Percentiles rank a stretch among this genome's conserved stretches.
Evolutionary conservation across 164 flowering plant species (phyloP).

Genomic region (Litsea cubeba): DNA sequence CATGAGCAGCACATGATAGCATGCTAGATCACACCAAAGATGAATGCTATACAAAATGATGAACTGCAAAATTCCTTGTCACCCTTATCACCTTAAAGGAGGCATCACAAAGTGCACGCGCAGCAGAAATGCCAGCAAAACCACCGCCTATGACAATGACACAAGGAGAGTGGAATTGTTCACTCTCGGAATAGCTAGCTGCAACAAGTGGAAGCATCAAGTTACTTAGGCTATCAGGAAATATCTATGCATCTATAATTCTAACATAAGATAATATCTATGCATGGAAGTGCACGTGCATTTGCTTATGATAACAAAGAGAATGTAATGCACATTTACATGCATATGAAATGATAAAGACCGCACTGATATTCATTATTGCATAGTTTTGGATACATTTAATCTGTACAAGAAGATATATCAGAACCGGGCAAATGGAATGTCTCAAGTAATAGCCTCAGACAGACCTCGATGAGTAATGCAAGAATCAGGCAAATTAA

Average conservation of each 20-base stretch:
- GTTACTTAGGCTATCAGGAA: not conserved
- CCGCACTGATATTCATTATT: too few species aligned
- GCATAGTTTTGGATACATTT: too few species aligned
- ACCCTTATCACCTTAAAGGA: constrained; percentile 72
- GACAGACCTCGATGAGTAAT: not conserved
- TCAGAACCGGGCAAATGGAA: too few species aligned
- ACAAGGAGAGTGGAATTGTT: constrained; percentile 47
- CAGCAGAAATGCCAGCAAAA: constrained; percentile 81
- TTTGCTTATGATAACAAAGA: too few species aligned
- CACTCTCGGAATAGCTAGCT: constrained; percentile 47
- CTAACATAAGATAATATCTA: too few species aligned
- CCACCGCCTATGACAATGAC: constrained; percentile 89
- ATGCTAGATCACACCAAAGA: not conserved
- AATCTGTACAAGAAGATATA: too few species aligned
- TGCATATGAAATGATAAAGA: too few species aligned
- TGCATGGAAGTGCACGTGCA: too few species aligned
- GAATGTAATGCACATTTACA: too few species aligned
- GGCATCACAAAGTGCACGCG: constrained; percentile 86
- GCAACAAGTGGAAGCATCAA: constrained; percentile 9
- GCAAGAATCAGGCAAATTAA: not conserved
- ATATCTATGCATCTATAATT: not conserved
- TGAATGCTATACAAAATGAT: not conserved
- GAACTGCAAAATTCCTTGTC: not conserved
- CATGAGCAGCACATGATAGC: not conserved
- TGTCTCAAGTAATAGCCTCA: too few species aligned